Evolutionary conservation across 2,329 filamentous ascomycete species (phyloP).

Genomic region (Pestalotiopsis sp.): DNA sequence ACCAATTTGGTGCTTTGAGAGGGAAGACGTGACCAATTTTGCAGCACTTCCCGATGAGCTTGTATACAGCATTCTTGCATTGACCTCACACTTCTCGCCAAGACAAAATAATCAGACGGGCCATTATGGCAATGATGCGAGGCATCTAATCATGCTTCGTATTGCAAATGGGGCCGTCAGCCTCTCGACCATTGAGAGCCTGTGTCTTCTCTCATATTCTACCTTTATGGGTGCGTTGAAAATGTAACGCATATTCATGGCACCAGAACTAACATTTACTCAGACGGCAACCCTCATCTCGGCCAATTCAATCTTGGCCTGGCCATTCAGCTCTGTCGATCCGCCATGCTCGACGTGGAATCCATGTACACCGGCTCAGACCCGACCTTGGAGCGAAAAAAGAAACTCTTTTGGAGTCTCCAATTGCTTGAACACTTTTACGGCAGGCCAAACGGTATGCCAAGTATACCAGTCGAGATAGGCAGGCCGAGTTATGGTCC

Average conservation of each 20-base stretch:
- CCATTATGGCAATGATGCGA: slow-evolving; percentile 33
- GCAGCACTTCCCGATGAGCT: slow-evolving; percentile 41
- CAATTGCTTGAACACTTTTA: slow-evolving; percentile 53
- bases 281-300: slow-evolving; percentile 50
- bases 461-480: slow-evolving; percentile 43
- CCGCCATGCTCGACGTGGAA: slow-evolving; percentile 49
- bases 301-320: slow-evolving; percentile 54
- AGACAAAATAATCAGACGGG: neutral
- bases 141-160: slow-evolving; percentile 47
- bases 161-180: slow-evolving; percentile 53
- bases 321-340: slow-evolving; percentile 51
- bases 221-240: slow-evolving; percentile 46
- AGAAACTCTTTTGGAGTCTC: slow-evolving; percentile 53
- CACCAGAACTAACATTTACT: slow-evolving; percentile 10
- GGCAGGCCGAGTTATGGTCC: slow-evolving; percentile 39
- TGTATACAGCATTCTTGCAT: slow-evolving; percentile 41
- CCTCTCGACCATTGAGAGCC: slow-evolving; percentile 50
- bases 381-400: slow-evolving; percentile 44
- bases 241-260: neutral
- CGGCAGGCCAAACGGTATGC: slow-evolving; percentile 46
- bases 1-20: slow-evolving; percentile 48
- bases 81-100: slow-evolving; percentile 42
- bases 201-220: slow-evolving; percentile 52
- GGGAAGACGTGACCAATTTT: slow-evolving; percentile 40
- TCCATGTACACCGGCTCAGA: slow-evolving; percentile 39